phyloP scores from a whole-genome alignment of 2,329 filamentous ascomycete species.

The Ophiocordyceps unilateralis region DNA sequence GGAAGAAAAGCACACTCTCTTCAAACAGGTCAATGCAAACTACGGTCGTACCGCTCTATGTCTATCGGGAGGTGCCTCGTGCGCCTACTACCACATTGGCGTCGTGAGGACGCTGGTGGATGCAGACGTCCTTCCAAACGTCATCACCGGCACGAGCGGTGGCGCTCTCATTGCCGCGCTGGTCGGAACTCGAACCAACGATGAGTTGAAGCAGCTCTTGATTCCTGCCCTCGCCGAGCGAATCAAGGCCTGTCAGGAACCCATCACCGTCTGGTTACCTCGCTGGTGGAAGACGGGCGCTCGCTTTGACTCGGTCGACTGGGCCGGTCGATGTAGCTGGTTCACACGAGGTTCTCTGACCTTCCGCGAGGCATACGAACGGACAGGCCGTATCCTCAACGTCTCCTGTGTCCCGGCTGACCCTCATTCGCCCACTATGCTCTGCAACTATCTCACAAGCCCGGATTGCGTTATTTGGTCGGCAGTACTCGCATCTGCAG shows the following conservation, averaged over 20 bases:
- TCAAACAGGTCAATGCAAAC: conserved; percentile 80
- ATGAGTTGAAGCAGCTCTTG: conserved; percentile 70
- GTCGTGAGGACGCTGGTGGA: conserved; percentile 82
- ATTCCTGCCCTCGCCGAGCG: conserved; percentile 72
- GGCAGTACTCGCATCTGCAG: conserved; percentile 82
- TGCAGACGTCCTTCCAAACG: conserved; percentile 68
- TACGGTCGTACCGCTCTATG: conserved; percentile 82
- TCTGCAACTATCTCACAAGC: conserved; percentile 88
- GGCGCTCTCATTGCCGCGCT: conserved; percentile 80
- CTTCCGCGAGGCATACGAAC: conserved; percentile 84
- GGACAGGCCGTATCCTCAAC: conserved; percentile 87
- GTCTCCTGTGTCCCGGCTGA: conserved; percentile 92
- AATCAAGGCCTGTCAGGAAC: conserved; percentile 74
- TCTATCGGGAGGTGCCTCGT: conserved; percentile 80
- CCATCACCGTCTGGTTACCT: conserved; percentile 55
- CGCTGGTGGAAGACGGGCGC: conserved; percentile 90
- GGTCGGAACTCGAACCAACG: conserved; percentile 76
- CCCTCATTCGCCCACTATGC: conserved; percentile 77
- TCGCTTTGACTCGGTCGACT: conserved; percentile 83
- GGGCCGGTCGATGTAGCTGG: conserved; percentile 75
- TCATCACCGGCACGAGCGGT: conserved; percentile 92
- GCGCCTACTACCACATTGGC: conserved; percentile 94
- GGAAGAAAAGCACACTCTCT: conserved; percentile 63
- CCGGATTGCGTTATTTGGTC: conserved; percentile 99
- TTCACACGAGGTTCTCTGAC: conserved; percentile 84